Base-by-base conservation (phyloP, 352 stramenopile species). In the Pythium dissimile region DNA sequence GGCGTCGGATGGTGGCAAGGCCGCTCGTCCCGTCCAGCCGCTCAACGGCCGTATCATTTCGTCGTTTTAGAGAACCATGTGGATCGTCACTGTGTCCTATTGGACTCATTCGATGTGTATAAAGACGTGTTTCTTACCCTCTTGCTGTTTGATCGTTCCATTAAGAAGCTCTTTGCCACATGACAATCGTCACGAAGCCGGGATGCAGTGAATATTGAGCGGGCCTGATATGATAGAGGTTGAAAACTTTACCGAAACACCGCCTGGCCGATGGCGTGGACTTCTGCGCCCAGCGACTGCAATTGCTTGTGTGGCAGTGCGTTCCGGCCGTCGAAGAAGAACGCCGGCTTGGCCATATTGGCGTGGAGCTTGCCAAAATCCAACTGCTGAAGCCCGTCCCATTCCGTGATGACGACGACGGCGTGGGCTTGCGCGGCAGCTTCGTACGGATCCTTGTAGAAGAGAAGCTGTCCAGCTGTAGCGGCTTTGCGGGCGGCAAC, bases 271-370 rank as follows among this genome's bases (percentile, higher is more conserved):
- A 99, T 98, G 30, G 93, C 95, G 77, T 99, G 96, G 20, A 99
- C 96, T 72, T 99, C 95, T 72, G 99, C 99, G 45, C 98, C 98
- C 59, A 99, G 95, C 13, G 94, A 69, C 38, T 89, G 80, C 52
- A 99, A 86, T 54, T 82, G 80, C 12, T 90, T 76, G 74, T 98
- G 94, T 41, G 98, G 92, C 31, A 99, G 72, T 52, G 99, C 89
- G 71, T 99, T 98, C 48, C 98, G 89, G 28, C 97, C 97, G 78
- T 99, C 97, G 66, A 99, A 99, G 52, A 99, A 76, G 79, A 99
- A 99, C 20, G 97, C 97, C 12, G 97, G 97, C 79, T 99, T 99
- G 46, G 85, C 73, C 97, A 99, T 99, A 42, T 56, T 65, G 8
- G 91, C 75, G 68, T 98, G 99, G 67, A 99, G 97, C 20, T 75